phyloP scores from a whole-genome alignment of 2,329 filamentous ascomycete genomes.

The Fusarium sp. region DNA sequence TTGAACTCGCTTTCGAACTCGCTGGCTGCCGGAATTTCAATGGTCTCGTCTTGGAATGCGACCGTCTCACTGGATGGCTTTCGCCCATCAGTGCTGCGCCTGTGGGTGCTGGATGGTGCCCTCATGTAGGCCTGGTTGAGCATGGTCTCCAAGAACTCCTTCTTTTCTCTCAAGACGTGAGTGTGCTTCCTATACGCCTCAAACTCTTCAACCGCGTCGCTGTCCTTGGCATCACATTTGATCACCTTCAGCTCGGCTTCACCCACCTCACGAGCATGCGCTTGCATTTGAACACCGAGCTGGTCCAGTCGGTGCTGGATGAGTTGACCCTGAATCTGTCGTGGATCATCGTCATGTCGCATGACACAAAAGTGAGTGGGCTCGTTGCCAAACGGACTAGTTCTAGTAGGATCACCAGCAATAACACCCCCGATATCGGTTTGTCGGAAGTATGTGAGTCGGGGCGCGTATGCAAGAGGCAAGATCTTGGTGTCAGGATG shows the following conservation, averaged over 20 bases:
- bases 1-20: slow-evolving; percentile 96
- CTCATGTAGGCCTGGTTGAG: slow-evolving; percentile 61
- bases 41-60: slow-evolving; percentile 67
- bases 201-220: slow-evolving; percentile 67
- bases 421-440: slow-evolving; percentile 90
- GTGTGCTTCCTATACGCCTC: slow-evolving; percentile 70
- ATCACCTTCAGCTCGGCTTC: slow-evolving; percentile 79
- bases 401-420: slow-evolving; percentile 82
- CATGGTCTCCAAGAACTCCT: slow-evolving; percentile 70
- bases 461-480: slow-evolving; percentile 90
- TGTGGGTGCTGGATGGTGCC: slow-evolving; percentile 47
- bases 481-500: slow-evolving; percentile 96
- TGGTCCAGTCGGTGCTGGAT: slow-evolving; percentile 84
- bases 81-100: slow-evolving; percentile 41
- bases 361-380: slow-evolving; percentile 96
- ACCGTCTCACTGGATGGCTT: slow-evolving; percentile 55
- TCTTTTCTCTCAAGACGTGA: slow-evolving; percentile 68
- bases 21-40: slow-evolving; percentile 76
- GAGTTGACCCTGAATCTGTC: slow-evolving; percentile 86
- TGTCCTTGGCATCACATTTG: slow-evolving; percentile 62
- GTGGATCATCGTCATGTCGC: slow-evolving; percentile 89
- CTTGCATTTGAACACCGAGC: slow-evolving; percentile 80
- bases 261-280: slow-evolving; percentile 78
- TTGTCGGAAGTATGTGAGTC: slow-evolving; percentile 96
- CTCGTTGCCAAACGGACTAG: slow-evolving; percentile 92